These are phyloP conservation scores for Hypoxylon fuscum DNA, from an alignment of 495 filamentous ascomycete genomes.

Conservation along the genomic window DNA sequence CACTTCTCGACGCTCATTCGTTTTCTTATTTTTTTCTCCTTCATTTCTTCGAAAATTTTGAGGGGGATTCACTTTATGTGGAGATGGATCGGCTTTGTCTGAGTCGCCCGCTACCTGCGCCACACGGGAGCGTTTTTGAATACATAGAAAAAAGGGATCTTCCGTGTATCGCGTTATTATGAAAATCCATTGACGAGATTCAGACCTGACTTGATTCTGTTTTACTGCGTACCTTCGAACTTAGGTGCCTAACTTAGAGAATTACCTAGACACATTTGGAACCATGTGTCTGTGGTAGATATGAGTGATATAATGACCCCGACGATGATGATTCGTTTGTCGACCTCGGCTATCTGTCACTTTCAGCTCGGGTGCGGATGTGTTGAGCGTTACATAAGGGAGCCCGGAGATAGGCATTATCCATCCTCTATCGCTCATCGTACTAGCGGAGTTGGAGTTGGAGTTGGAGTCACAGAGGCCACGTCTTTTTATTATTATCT, in stretches of 20 bases:
- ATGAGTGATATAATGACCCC: not conserved
- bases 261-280: too few species aligned
- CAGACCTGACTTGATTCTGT: too few species aligned
- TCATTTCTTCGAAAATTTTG: slow-evolving; percentile 1
- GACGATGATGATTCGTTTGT: not conserved
- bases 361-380: not conserved
- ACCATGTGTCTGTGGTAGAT: too few species aligned
- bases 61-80: not conserved
- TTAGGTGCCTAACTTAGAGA: too few species aligned
- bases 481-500: too few species aligned
- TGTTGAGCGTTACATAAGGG: not conserved
- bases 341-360: not conserved
- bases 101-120: not conserved
- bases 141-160: not conserved
- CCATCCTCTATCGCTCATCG: not conserved
- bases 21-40: slow-evolving; percentile 7
- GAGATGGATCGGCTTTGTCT: not conserved
- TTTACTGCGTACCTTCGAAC: too few species aligned
- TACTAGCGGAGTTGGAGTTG: slow-evolving; percentile 2
- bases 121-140: not conserved
- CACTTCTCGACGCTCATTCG: slow-evolving; percentile 34
- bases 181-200: too few species aligned
- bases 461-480: not conserved
- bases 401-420: not conserved
- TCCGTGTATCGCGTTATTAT: not conserved